A percentile compares a stretch with the other conserved stretches of the same genome.
Evolutionary conservation across 371 early-diverging fungal genomes (phyloP).

Genomic region (Zychaea mexicana): DNA sequence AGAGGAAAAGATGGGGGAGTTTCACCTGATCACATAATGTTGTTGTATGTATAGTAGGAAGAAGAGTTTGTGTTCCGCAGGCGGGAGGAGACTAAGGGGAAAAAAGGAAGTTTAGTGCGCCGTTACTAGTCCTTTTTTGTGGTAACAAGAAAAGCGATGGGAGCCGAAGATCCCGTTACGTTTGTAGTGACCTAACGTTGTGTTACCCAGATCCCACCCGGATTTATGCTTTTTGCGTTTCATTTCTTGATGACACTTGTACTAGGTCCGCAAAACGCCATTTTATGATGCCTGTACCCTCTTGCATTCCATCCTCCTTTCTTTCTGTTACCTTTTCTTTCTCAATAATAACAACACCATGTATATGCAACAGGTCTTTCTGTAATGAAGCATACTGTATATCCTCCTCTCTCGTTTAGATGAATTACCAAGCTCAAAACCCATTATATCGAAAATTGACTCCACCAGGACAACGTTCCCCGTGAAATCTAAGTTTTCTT

Average conservation of each 20-base stretch:
- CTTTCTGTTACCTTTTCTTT: background rate
- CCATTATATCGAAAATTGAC: too few species aligned
- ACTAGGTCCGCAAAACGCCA: background rate
- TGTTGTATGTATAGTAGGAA: too few species aligned
- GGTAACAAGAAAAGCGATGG: background rate
- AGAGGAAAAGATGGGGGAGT: background rate
- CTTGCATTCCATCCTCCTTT: background rate
- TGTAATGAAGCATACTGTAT: too few species aligned
- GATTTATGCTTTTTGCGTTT: conserved; percentile 1
- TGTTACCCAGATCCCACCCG: background rate
- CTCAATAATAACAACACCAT: background rate
- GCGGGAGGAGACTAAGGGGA: too few species aligned
- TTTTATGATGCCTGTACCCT: background rate
- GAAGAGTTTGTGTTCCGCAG: too few species aligned
- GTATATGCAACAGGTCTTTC: too few species aligned
- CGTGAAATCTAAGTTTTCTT: too few species aligned
- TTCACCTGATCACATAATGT: too few species aligned
- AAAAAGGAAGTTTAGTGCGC: background rate
- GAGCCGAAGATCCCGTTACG: conserved; percentile 5
- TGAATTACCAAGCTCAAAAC: too few species aligned
- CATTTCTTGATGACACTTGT: background rate
- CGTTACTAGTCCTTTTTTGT: background rate
- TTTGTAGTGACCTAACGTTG: background rate
- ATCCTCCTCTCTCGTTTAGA: too few species aligned
- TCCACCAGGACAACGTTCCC: too few species aligned